Base-by-base conservation (phyloP, 176 grass and related monocot genomes). In the Luzula sylvatica region DNA sequence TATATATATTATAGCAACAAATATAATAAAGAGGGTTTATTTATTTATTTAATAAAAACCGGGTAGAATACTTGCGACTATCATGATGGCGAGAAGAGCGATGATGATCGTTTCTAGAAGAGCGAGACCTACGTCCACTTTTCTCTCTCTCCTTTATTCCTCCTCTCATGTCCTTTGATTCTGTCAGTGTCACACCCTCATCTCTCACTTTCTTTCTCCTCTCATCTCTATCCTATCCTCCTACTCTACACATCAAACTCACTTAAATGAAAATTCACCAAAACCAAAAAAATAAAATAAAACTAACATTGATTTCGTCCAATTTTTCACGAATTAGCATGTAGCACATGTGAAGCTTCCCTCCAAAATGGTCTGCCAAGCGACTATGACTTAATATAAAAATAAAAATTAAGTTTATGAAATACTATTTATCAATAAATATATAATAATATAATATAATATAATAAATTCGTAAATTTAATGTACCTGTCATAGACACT, bases 321-420 rank as follows among this genome's bases (percentile, higher is more conserved):
- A 90, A 67, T 48, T 85, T 98, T 41, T 98, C 92, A 45, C 92
- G 92, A 32, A 90, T 77, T 49, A 88, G 92, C 78, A 90, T 86
- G 55, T 86, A 98, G 18, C 92, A 84, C 50, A 98, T 72, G 51
- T 98, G 92, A 75, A 90, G 92, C 67, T 98, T 90, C 18, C 92
- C 92, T 66, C 92, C 92, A 80, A 98, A 98, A 83, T 98, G 92
- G 86, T 98, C 85, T 64, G 92, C 85, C 65, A 98, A 48, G 27
- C 92, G 92, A 21, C 85, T 80, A 55, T 98, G 81, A 90, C 92
- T 90, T 67, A 74, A 66, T 40, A 56, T 19, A 17, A 66, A 38
- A 28, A 35, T 9, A 3, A 15, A 51, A 23, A 67, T 39, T 40
- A 26, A 40, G 20, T 46, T 26, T 25, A 24, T 16, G 9, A 15